phyloP scores from a whole-genome alignment of 176 grass and related monocot genomes.

The sorghum (Sorghum bicolor) region Sorghum_bicolor_NCBIv3 NC_012870.2:69064501-69065000 shows the following conservation, averaged over 20 bases:
- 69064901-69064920: neutral
- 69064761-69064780: slow-evolving; percentile 81
- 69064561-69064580: slow-evolving; percentile 72
- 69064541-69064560: slow-evolving; percentile 78
- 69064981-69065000: neutral
- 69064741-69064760: slow-evolving; percentile 49
- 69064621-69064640: slow-evolving; percentile 43
- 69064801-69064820: slow-evolving; percentile 84
- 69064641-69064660: slow-evolving; percentile 39
- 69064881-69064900: neutral
- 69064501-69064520: neutral
- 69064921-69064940: neutral
- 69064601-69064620: slow-evolving; percentile 75
- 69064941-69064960: neutral
- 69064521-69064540: slow-evolving; percentile 33
- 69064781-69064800: slow-evolving; percentile 89
- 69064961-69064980: neutral
- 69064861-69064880: slow-evolving; percentile 84
- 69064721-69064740: slow-evolving; percentile 82
- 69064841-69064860: slow-evolving; percentile 85
- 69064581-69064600: slow-evolving; percentile 66
- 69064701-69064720: slow-evolving; percentile 93
- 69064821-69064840: slow-evolving; percentile 89
- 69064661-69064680: slow-evolving; percentile 66
- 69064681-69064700: slow-evolving; percentile 94